A percentile compares a stretch with the other conserved stretches of the same genome.
Conservation (phyloP, 2,329 filamentous ascomycete species). For the Colletotrichum sp. region DNA sequence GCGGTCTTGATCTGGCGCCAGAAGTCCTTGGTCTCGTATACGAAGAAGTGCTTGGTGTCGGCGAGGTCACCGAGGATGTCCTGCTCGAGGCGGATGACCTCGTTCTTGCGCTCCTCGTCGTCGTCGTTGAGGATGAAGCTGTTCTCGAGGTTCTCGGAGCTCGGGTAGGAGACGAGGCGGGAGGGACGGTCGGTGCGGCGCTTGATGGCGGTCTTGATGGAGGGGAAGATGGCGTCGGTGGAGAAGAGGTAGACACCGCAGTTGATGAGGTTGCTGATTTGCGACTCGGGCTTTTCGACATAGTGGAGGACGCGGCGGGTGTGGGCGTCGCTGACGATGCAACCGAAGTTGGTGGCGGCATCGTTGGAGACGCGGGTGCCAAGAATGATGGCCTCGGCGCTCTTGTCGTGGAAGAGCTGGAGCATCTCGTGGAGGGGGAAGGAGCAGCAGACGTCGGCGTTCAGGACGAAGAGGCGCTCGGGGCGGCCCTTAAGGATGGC, state of each 20-base stretch:
- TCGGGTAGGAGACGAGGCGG: conserved; percentile 92
- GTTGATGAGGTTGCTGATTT: conserved; percentile 99
- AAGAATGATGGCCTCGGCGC: conserved; percentile 95
- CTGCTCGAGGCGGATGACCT: conserved; percentile 94
- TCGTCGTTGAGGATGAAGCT: conserved; percentile 50
- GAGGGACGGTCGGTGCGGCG: conserved; percentile 84
- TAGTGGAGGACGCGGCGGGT: conserved; percentile 97
- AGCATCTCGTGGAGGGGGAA: conserved; percentile 98
- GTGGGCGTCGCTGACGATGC: conserved; percentile 93
- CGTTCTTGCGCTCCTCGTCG: conserved; percentile 75
- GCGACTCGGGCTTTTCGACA: conserved; percentile 97
- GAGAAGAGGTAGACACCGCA: conserved; percentile 98
- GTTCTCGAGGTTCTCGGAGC: conserved; percentile 87
- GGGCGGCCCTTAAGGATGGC: conserved; percentile 95
- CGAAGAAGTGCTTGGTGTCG: conserved; percentile 97
- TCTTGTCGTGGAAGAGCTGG: conserved; percentile 89
- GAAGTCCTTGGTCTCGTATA: conserved; percentile 98
- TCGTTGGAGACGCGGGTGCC: conserved; percentile 92
- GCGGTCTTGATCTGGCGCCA: conserved; percentile 99
- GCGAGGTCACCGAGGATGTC: conserved; percentile 95
- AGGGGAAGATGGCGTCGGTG: conserved; percentile 94
- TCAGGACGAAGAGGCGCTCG: conserved; percentile 95
- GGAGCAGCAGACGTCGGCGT: conserved; percentile 98
- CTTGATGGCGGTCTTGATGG: conserved; percentile 93
- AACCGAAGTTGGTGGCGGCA: conserved; percentile 94